Base-by-base conservation (phyloP, 352 stramenopile genomes). In the Globisporangium solare region DNA sequence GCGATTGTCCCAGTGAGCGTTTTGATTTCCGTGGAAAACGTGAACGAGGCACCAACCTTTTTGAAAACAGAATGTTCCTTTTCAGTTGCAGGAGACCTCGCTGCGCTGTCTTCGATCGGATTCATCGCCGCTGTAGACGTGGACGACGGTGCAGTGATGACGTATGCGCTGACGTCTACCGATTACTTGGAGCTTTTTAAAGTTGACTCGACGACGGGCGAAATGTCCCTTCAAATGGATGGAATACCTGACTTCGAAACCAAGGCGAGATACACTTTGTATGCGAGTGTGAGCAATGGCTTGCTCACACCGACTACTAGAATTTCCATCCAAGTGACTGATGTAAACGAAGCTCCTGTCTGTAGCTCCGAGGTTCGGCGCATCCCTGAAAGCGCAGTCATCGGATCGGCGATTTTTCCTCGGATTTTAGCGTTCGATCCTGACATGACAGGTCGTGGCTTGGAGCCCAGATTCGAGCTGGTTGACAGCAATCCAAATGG, bases 331-430 rank as follows among this genome's bases (percentile, higher is more conserved):
- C 27, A 51, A 42, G 54, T 59, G 27, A 32, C 32, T 6, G 54
- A 59, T 17, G 54, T 59, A 13, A 59, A 59, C 14, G 54, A 59
- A n/a, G 41, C 54, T 1, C 54, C 54, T 41, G 18, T 17, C 12
- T 59, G 54, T 27, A 14, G 11, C 1, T 8, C 31, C 17, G 54
- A 59, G 22, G 18, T 31, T 2, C 54, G 54, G 3, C 45, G 22
- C 21, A 18, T 59, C 5, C 22, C 15, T 31, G 54, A 59, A 51
- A 59, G 51, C 18, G 27, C 46, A 22, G 27, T 31, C 20, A 47
- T 47, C 8, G 54, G 54, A 10, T 53, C 54, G 0, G 27, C 53
- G 24, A 42, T 59, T 17, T 37, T n/a, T 0, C 43, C 40, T 2
- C 39, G 24, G 20, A 50, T 59, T 4, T 51, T 32, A 6, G 31